Base-by-base conservation (phyloP, 441 rosid species). In the Adansonia gregorii region DNA sequence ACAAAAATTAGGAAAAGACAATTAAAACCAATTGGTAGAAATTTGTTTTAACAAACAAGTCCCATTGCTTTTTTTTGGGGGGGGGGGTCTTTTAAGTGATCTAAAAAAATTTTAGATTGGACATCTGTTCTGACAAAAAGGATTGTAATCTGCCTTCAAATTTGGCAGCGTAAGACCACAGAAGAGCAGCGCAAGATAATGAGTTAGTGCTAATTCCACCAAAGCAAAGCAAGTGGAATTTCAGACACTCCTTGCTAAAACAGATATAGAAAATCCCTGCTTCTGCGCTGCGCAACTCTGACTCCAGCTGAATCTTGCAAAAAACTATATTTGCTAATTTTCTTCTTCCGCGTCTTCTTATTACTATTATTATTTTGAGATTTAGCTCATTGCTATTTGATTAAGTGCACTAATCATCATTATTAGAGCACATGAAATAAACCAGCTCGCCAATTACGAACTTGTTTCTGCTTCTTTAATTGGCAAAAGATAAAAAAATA, bases 201-300 rank as follows among this genome's bases (percentile, higher is more conserved):
- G n/a, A 24, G 17, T 8, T 60, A 27, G 10, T 61, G 68, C 49
- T n/a, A 65, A 66, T 41, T 41, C 27, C 24, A 41, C 3, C 70
- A 41, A 66, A n/a, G 15, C 70, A 41, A 66, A n/a, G 15, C 27
- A n/a, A 66, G 70, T 17, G 70, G 69, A 65, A 39, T 31, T 39
- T 39, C 49, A 39, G 51, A 66, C 27, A 41, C 41, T 43, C 52
- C 71, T 66, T 5, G 43, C 9, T 5, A 43, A 65, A 17, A 43
- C 3, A 8, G 11, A 39, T 7, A 22, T 5, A 27, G 22, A 19
- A 31, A 35, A 64, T 64, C 46, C 12, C 35, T 24, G n/a, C 0
- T 60, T 22, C 66, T 60, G n/a, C 43, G 31, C 1, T 61, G 4
- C 27, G 67, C 67, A 63, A 63, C 45, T 31, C 67, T 12, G 45